Evolutionary conservation across 1,284 basidiomycete genomes (phyloP), one percentile per base, ranked within the genome.

Genomic region (Fomitiporia mediterranea): DNA sequence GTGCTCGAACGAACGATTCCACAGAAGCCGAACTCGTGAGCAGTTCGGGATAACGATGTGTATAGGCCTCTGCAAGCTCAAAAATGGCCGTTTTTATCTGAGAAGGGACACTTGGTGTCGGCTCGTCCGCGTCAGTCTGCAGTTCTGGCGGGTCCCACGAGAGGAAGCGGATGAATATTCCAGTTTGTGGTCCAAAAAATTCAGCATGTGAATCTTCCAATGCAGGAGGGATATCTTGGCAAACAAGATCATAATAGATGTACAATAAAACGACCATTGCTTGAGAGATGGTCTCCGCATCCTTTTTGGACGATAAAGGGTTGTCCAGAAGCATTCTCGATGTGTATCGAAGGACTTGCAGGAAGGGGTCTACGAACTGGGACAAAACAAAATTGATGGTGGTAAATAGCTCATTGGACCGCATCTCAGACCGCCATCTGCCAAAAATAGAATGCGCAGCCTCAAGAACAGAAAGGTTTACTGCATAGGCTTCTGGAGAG

Each of bases 361-460:
- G 81, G 74, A 94, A 96, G 0, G 94, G 90, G 6, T 77, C 68
- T 68, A 89, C 86, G 73, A 98, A 97, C 62, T 85, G 86, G 39
- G 74, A 77, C 47, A 99, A 80, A 53, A 98, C 96, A 60, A 90
- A 80, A 73, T 97, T 98, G 78, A 99, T 98, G 66, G 91, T 89
- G 2, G 84, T 79, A 75, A 89, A 99, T 50, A 99, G 84, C 40
- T 79, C 71, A 72, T 99, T 88, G 4, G 91, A 89, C 56, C 94
- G 85, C 65, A 95, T 91, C 65, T 90, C 89, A 3, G 92, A 84
- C 53, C 96, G 83, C 96, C 96, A 99, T 61, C 86, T 82, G 53
- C 84, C 82, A 74, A 98, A 98, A 66, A 99, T 98, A 39, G 93
- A 94, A 70, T 98, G 96, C 0, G 94, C 92, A 0, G 95, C 95